Conservation (phyloP, 1,139 yeast species). For the Nadsonia starkeyi-henricii region DNA sequence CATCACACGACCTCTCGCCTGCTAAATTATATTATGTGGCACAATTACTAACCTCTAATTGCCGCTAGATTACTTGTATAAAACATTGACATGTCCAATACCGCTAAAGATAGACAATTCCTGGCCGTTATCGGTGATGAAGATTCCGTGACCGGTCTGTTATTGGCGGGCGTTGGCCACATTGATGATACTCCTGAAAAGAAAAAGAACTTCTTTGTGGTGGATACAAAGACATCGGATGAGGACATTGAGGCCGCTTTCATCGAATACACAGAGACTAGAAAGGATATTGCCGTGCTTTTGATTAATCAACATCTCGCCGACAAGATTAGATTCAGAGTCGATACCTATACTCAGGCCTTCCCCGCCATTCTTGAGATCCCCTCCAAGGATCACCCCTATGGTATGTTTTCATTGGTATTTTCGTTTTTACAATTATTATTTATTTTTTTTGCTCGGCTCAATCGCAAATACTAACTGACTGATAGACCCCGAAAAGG, state of each 20-base stretch:
- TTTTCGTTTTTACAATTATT: neutral
- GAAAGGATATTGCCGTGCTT: conserved; percentile 87
- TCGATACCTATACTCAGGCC: conserved; percentile 76
- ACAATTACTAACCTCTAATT: too few relatives aligned
- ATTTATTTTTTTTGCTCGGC: neutral
- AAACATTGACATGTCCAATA: conserved; percentile 8
- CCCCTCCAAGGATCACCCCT: conserved; percentile 97
- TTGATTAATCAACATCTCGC: conserved; percentile 91
- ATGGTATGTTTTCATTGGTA: conserved; percentile 25
- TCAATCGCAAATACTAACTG: neutral
- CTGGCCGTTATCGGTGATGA: conserved; percentile 94
- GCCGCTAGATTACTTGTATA: too few relatives aligned
- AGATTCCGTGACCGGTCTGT: conserved; percentile 91
- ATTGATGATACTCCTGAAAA: conserved; percentile 41
- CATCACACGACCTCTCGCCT: too few relatives aligned
- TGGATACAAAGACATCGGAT: conserved; percentile 63
- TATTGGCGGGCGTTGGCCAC: conserved; percentile 93
- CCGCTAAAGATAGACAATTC: conserved; percentile 41
- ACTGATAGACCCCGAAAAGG: conserved; percentile 75
- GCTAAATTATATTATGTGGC: too few relatives aligned
- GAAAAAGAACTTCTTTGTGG: conserved; percentile 72
- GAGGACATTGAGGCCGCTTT: conserved; percentile 69
- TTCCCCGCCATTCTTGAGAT: conserved; percentile 95
- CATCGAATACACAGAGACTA: conserved; percentile 52
- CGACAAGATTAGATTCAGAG: conserved; percentile 68